These are phyloP conservation scores for Agrocybe praecox DNA, from an alignment of 768 basidiomycete genomes.

Conservation along the genomic window DNA sequence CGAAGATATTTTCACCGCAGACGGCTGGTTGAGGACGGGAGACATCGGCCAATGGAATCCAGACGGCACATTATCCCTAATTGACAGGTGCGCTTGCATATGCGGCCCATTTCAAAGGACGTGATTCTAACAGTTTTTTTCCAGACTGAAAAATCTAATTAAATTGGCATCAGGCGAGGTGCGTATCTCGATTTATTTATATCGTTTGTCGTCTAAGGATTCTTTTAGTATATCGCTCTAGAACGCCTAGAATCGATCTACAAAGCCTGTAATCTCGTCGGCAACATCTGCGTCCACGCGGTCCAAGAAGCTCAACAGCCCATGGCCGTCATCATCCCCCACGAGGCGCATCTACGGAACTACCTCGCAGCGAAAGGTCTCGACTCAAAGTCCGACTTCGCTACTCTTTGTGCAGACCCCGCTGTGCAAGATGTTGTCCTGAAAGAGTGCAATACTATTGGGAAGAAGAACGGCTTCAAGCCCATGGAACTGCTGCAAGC, in stretches of 20 bases:
- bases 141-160: conserved; percentile 85
- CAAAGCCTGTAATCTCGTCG: conserved; percentile 79
- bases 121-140: neutral
- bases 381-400: conserved; percentile 43
- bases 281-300: conserved; percentile 86
- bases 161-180: conserved; percentile 85
- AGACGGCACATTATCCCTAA: conserved; percentile 86
- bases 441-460: conserved; percentile 76
- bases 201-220: neutral
- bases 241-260: conserved; percentile 88
- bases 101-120: too few relatives aligned
- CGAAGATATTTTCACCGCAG: conserved; percentile 78
- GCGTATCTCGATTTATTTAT: conserved; percentile 1
- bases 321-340: conserved; percentile 83
- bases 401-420: conserved; percentile 56
- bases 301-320: conserved; percentile 77
- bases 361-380: conserved; percentile 40
- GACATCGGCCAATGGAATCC: conserved; percentile 95
- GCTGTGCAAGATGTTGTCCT: conserved; percentile 64
- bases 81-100: conserved; percentile 72
- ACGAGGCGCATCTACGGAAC: conserved; percentile 75
- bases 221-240: conserved; percentile 81
- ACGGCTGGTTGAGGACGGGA: conserved; percentile 94
- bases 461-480: conserved; percentile 88
- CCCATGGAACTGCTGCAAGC: conserved; percentile 74